Evolutionary conservation across 495 filamentous ascomycete genomes (phyloP).

Genomic region (Lophiotrema nucula): DNA sequence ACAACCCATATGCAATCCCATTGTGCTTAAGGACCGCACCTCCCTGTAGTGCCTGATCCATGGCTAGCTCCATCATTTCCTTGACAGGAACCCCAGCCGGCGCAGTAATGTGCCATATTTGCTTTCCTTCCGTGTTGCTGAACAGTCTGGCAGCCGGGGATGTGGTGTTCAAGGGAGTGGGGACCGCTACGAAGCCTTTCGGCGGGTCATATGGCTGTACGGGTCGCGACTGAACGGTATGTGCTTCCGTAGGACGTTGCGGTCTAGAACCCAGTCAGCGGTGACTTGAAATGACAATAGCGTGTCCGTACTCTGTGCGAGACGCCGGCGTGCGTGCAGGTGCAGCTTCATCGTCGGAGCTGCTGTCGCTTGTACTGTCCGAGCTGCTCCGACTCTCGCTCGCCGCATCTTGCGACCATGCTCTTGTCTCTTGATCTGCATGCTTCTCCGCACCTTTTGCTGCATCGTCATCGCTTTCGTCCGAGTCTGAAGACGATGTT

Average conservation of each 20-base stretch:
- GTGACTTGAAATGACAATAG: neutral
- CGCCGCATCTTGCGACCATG: neutral
- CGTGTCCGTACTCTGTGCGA: neutral
- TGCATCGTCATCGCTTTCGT: conserved; percentile 11
- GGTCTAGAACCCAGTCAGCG: conserved; percentile 15
- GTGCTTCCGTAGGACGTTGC: conserved; percentile 1
- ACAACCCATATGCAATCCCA: conserved; percentile 50
- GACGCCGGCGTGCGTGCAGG: neutral
- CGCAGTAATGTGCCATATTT: conserved; percentile 58
- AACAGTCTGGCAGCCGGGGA: conserved; percentile 29
- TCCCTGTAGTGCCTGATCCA: conserved; percentile 38
- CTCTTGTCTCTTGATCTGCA: neutral
- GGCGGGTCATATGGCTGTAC: conserved; percentile 40
- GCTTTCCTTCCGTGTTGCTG: conserved; percentile 46
- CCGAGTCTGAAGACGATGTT: conserved; percentile 8
- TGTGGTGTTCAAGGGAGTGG: conserved; percentile 13
- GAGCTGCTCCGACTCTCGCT: conserved; percentile 12
- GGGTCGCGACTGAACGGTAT: conserved; percentile 42
- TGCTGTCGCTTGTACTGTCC: conserved; percentile 22
- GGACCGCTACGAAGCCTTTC: conserved; percentile 40
- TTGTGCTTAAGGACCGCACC: conserved; percentile 42
- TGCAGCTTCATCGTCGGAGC: conserved; percentile 11
- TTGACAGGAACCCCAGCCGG: conserved; percentile 48
- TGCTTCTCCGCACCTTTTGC: neutral
- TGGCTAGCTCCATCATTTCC: conserved; percentile 44